Base-by-base conservation (phyloP, 176 grass and related monocot species). In the Musa itinerans region DNA sequence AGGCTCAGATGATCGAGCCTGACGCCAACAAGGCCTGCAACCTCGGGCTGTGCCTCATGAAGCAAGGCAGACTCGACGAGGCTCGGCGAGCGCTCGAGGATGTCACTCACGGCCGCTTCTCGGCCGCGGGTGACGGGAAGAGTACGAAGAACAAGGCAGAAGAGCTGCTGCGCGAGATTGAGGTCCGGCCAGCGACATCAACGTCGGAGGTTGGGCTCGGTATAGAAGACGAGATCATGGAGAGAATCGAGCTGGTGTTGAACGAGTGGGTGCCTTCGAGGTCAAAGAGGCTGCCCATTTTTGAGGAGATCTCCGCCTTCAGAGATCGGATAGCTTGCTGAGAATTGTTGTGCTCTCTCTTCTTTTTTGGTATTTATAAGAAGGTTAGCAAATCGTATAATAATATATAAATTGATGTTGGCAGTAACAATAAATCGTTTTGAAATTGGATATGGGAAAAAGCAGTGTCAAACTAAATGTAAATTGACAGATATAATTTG, bases 21-120 rank as follows among this genome's bases (percentile, higher is more conserved):
- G 90, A 94, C 50, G 86, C 84, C 59, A 99, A 99, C 81, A 92
- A 92, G 74, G 86, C 86, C 0, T 94, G 90, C 88, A 94, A 99
- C 75, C 88, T 99, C 3, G 90, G 88, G 10, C 17, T 89, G 58
- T 94, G 95, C 81, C 53, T 99, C 27, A 83, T 91, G 8, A 94
- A 86, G 73, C 88, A 89, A 76, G 74, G 83, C n/a, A 79, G 65
- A 9, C 27, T 84, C 15, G 80, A 87, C 1, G 86, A 99, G 59
- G 84, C 90, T 19, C 49, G 77, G 21, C 74, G 76, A 25, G 69
- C 74, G 17, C 75, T 99, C 0, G 52, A 85, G 65, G 88, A 89
- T 22, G 88, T 99, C 16, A 49, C 79, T 2, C 54, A 82, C 2
- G 23, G 17, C 27, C 85, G 85, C 69, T 84, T 85, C 16, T 75